Base-by-base conservation (phyloP, 164 flowering plant genomes). In the Annona cherimola region DNA sequence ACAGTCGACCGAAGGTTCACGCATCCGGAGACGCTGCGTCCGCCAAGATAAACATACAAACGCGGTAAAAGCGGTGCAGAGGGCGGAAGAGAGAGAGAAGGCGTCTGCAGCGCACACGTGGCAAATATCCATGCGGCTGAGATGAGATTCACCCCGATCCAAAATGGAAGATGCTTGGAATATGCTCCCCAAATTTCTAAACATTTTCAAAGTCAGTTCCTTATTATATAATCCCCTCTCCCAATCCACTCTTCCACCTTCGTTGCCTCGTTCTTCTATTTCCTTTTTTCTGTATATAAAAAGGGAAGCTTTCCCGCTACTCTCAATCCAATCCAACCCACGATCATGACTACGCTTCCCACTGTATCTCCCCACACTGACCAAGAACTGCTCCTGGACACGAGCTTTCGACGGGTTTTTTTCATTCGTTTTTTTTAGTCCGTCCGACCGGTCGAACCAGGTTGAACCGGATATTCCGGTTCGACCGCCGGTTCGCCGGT, bases 141-240 rank as follows among this genome's bases (percentile, higher is more conserved):
- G n/a, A 43, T 67, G 61, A 68, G 71, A 67, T 44, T 61, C 61
- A 67, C 67, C 71, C 40, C 45, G 45, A 65, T 73, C 76, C 69
- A 68, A 63, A 67, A 74, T 46, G 71, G 84, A 70, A 84, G 84
- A 84, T 84, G 61, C 67, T 75, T 9, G 61, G 86, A 78, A 84
- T 84, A 81, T 84, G 18, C 86, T 71, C 26, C 55, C 3, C 14
- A 44, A 45, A 57, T 67, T 60, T 26, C 26, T 46, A 16, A 12
- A 4, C 69, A 39, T 68, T 61, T 26, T 39, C 19, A 26, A 26
- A 26, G 0, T 26, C 35, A 26, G 35, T 26, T 26, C 1, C 14
- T 4, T 44, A 39, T 44, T 19, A n/a, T 50, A 7, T 9, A 50
- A 50, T 50, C 57, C 9, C 9, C 57, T 12, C 57, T 2, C 57